Conservation (phyloP, 306 rosid species). For the Vigna mungo region DNA sequence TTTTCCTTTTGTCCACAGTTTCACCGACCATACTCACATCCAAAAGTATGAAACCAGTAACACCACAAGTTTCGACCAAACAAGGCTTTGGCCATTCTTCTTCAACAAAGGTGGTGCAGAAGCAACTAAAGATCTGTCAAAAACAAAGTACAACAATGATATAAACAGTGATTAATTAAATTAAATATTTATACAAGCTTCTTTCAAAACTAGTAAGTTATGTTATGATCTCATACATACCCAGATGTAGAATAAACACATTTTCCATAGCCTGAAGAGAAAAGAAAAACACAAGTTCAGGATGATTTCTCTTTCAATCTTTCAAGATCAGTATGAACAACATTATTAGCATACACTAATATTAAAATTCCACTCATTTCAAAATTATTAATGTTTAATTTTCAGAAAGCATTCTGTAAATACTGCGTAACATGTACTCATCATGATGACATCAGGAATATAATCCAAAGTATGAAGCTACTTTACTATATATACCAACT, state of each 20-base stretch:
- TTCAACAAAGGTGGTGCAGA: slow-evolving; percentile 51
- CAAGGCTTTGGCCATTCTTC: slow-evolving; percentile 41
- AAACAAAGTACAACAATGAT: neutral
- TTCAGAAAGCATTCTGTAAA: slow-evolving; percentile 28
- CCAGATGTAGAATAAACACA: slow-evolving; percentile 68
- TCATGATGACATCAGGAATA: slow-evolving; percentile 28
- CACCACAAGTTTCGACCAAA: slow-evolving; percentile 55
- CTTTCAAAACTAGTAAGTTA: slow-evolving; percentile 9
- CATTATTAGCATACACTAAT: neutral
- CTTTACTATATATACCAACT: neutral
- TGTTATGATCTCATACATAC: slow-evolving; percentile 51
- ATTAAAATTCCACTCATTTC: neutral
- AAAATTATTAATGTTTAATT: neutral
- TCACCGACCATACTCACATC: slow-evolving; percentile 51
- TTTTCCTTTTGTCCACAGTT: slow-evolving; percentile 25
- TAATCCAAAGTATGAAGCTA: slow-evolving; percentile 25
- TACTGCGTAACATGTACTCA: slow-evolving; percentile 26
- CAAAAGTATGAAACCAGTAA: slow-evolving; percentile 56
- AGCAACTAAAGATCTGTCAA: slow-evolving; percentile 62
- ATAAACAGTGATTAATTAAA: neutral
- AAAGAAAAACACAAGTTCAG: slow-evolving; percentile 33
- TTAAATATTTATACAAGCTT: neutral
- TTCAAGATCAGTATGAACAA: neutral
- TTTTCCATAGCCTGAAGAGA: slow-evolving; percentile 76
- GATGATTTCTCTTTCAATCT: neutral